Evolutionary conservation across 2,329 filamentous ascomycete genomes (phyloP).

Genomic region (Pseudocercospora crystallina): DNA sequence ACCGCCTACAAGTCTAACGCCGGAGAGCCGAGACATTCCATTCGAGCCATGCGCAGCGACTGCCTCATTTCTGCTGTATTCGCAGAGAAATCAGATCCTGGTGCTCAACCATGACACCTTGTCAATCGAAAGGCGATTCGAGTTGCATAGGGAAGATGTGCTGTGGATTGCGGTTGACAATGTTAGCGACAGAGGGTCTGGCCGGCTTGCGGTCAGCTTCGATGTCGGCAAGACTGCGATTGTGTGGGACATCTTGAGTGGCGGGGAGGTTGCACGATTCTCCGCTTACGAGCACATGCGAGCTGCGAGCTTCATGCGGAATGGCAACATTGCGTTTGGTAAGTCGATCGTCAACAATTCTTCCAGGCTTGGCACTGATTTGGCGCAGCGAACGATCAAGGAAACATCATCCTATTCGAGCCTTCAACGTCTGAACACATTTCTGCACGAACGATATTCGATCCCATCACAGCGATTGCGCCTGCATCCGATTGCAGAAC

Average conservation of each 20-base stretch:
- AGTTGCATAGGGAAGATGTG: conserved; percentile 79
- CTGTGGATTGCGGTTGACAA: conserved; percentile 86
- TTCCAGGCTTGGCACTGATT: background rate
- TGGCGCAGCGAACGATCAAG: conserved; percentile 76
- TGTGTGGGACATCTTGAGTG: conserved; percentile 93
- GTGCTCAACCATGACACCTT: conserved; percentile 92
- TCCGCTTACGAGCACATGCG: conserved; percentile 84
- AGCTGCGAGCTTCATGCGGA: conserved; percentile 90
- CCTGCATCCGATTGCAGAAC: conserved; percentile 87
- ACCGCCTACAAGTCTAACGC: conserved; percentile 46
- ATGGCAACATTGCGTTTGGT: conserved; percentile 97
- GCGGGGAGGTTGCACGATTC: conserved; percentile 88
- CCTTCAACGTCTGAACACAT: conserved; percentile 90
- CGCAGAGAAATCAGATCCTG: conserved; percentile 76
- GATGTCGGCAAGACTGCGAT: conserved; percentile 89
- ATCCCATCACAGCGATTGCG: conserved; percentile 90
- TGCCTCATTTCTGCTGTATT: conserved; percentile 84
- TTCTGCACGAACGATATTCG: conserved; percentile 87
- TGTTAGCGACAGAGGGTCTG: conserved; percentile 80
- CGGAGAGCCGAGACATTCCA: conserved; percentile 49
- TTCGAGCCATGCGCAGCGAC: conserved; percentile 91
- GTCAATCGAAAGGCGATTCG: conserved; percentile 82
- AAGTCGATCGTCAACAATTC: conserved; percentile 35
- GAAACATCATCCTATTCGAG: conserved; percentile 92
- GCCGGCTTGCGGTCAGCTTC: conserved; percentile 86